These are phyloP conservation scores for Heritiera fomes DNA, from an alignment of 345 rosid species.

Conservation along the genomic window DNA sequence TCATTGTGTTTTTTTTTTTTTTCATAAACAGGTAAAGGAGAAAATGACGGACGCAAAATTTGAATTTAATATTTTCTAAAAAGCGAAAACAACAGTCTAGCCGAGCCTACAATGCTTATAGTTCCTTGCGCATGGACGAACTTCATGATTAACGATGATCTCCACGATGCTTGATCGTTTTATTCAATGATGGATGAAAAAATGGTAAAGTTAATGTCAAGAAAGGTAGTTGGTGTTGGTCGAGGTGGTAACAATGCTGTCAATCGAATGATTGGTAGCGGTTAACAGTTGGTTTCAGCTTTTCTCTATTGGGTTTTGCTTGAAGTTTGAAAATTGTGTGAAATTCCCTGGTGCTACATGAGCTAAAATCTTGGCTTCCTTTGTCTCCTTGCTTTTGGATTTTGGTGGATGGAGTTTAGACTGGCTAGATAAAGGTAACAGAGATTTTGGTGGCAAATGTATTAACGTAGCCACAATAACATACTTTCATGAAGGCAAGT, in stretches of 20 bases:
- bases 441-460: background rate
- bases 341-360: background rate
- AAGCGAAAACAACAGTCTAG: no score
- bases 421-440: background rate
- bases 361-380: background rate
- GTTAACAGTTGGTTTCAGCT: constrained; percentile 57
- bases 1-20: no score
- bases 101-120: no score
- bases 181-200: no score
- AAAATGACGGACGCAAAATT: no score
- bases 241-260: constrained; percentile 99
- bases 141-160: no score
- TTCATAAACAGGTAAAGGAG: no score
- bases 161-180: no score
- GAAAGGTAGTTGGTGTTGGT: constrained; percentile 88
- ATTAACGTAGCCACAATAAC: background rate
- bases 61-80: no score
- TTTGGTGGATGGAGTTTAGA: background rate
- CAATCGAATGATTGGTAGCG: constrained; percentile 94
- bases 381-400: background rate
- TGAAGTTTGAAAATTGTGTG: background rate
- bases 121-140: no score
- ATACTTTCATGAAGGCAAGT: background rate
- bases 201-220: background rate
- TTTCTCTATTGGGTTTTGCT: background rate